Conservation (phyloP, 108 stramenopile genomes). For the Skeletonema grethae region DNA sequence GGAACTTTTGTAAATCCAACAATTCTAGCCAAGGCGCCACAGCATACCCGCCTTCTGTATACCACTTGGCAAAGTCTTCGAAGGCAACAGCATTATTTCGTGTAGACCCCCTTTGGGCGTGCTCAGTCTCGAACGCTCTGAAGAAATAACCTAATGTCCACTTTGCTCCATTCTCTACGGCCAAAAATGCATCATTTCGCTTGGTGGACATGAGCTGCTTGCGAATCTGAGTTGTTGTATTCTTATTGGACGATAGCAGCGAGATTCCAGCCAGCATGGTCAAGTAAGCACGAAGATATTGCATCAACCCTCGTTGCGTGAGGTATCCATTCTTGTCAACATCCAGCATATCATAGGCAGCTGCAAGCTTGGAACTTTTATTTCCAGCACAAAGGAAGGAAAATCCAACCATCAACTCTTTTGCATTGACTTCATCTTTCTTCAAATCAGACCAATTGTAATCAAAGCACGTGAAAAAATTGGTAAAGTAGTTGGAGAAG, state of each 20-base stretch:
- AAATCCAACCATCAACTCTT: conserved; percentile 83
- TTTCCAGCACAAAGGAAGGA: conserved; percentile 86
- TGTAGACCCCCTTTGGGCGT: conserved; percentile 24
- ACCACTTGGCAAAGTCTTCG: conserved; percentile 90
- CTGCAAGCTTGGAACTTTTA: conserved; percentile 82
- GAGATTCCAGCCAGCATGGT: conserved; percentile 83
- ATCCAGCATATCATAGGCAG: conserved; percentile 80
- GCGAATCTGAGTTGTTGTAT: conserved; percentile 38
- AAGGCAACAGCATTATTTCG: conserved; percentile 61
- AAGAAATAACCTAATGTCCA: conserved; percentile 84
- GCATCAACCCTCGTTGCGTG: conserved; percentile 63
- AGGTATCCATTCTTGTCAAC: conserved; percentile 52
- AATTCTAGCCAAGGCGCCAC: conserved; percentile 93
- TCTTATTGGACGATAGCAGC: conserved; percentile 50
- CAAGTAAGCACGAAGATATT: conserved; percentile 80
- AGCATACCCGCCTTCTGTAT: conserved; percentile 84
- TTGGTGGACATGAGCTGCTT: conserved; percentile 50
- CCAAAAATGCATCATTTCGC: conserved; percentile 57
- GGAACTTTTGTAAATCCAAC: conserved; percentile 83
- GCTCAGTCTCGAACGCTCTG: conserved; percentile 39
- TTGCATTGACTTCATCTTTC: conserved; percentile 59
- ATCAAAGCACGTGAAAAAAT: conserved; percentile 76
- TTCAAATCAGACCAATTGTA: conserved; percentile 68
- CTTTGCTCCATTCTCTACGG: conserved; percentile 80
- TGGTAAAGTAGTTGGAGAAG: conserved; percentile 68